phyloP scores from a whole-genome alignment of 139 green algal species.

The Tetradesmus obliquus region DNA sequence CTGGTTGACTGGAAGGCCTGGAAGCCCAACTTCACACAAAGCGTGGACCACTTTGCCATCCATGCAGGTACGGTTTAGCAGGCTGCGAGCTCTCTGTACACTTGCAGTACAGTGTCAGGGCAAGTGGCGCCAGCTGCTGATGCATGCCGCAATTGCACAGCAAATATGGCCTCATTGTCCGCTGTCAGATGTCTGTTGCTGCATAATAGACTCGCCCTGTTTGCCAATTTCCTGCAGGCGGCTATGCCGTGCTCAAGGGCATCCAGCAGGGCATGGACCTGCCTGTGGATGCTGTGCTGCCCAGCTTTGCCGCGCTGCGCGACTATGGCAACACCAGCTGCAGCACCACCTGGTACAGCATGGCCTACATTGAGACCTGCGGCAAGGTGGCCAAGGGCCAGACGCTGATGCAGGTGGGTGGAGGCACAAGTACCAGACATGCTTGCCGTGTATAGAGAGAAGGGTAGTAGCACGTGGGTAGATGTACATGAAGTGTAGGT shows the following conservation, averaged over 20 bases:
- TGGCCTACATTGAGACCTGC: conserved; percentile 45
- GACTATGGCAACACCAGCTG: conserved; percentile 67
- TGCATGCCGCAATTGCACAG: not conserved
- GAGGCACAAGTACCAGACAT: not conserved
- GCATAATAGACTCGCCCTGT: not conserved
- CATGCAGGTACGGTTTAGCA: conserved; percentile 49
- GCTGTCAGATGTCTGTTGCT: too few relatives aligned
- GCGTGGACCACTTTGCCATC: conserved; percentile 59
- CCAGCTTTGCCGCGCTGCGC: conserved; percentile 58
- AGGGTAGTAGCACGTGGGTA: too few relatives aligned
- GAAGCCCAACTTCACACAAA: conserved; percentile 54
- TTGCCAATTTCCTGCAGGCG: conserved; percentile 44
- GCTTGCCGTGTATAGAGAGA: too few relatives aligned
- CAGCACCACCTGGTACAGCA: conserved; percentile 53
- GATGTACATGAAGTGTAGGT: too few relatives aligned
- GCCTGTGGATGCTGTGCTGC: conserved; percentile 54
- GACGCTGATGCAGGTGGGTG: conserved; percentile 22
- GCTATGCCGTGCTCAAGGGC: conserved; percentile 69
- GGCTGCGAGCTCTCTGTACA: not conserved
- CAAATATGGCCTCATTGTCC: too few relatives aligned
- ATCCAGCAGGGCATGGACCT: conserved; percentile 60
- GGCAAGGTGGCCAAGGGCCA: conserved; percentile 24
- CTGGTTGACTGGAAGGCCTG: not conserved
- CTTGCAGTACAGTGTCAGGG: not conserved
- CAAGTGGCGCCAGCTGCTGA: not conserved